phyloP scores from a whole-genome alignment of 768 basidiomycete species.

The Pleurotus citrinopileatus region DNA sequence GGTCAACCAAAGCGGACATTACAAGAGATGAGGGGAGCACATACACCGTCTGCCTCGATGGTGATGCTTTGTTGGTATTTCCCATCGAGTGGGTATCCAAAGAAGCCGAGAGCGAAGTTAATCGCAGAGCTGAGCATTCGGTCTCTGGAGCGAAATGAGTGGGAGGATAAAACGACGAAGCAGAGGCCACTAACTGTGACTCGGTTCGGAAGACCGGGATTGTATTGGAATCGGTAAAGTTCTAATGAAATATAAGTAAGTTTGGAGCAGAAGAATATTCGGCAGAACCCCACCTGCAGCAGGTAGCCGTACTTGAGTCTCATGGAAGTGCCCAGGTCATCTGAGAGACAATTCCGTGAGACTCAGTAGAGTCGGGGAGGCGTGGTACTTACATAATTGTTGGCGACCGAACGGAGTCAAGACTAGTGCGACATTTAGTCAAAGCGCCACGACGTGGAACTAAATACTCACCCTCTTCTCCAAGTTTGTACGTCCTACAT shows the following conservation, averaged over 20 bases:
- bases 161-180: neutral
- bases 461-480: conserved; percentile 64
- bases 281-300: conserved; percentile 43
- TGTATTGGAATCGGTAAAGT: conserved; percentile 55
- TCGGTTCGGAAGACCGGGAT: conserved; percentile 81
- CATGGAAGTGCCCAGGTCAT: conserved; percentile 66
- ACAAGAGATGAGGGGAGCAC: conserved; percentile 18
- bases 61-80: conserved; percentile 78
- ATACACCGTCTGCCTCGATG: conserved; percentile 60
- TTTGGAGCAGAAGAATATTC: neutral
- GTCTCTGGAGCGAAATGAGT: conserved; percentile 40
- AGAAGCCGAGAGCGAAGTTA: conserved; percentile 75
- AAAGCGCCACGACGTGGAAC: conserved; percentile 1
- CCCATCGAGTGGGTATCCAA: conserved; percentile 67
- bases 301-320: conserved; percentile 80
- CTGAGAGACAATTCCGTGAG: conserved; percentile 26
- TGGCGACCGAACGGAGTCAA: conserved; percentile 90
- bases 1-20: conserved; percentile 12
- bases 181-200: conserved; percentile 49
- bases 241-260: conserved; percentile 27
- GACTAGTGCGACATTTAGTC: conserved; percentile 36
- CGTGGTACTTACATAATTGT: conserved; percentile 62
- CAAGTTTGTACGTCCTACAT: conserved; percentile 83
- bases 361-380: neutral
- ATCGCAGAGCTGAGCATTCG: conserved; percentile 67